Conservation (phyloP, 305 asterid species). For the Rubia peregrina region DNA sequence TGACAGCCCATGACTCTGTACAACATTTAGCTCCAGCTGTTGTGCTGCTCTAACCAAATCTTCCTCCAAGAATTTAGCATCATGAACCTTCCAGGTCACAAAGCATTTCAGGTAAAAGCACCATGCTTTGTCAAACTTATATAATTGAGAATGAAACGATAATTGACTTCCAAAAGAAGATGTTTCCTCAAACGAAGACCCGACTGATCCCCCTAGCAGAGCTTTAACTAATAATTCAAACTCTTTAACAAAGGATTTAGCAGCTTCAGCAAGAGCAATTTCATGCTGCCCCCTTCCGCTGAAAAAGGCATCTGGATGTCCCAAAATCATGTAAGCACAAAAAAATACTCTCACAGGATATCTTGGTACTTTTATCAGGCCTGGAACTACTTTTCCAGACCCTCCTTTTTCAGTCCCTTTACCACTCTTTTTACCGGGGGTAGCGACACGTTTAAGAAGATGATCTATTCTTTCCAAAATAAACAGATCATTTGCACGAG, state of each 20-base stretch:
- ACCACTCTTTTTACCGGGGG: slow-evolving; percentile 40
- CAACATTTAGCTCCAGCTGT: slow-evolving; percentile 72
- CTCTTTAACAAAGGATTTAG: slow-evolving; percentile 55
- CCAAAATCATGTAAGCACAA: slow-evolving; percentile 84
- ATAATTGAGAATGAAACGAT: slow-evolving; percentile 54
- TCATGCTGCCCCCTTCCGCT: slow-evolving; percentile 75
- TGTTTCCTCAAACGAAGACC: slow-evolving; percentile 22
- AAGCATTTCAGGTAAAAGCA: slow-evolving; percentile 79
- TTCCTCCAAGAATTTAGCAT: slow-evolving; percentile 69
- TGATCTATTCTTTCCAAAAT: slow-evolving; percentile 61
- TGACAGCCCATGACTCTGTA: slow-evolving; percentile 56
- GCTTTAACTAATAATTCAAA: slow-evolving; percentile 58
- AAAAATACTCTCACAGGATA: slow-evolving; percentile 77
- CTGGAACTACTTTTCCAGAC: slow-evolving; percentile 26
- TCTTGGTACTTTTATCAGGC: slow-evolving; percentile 43
- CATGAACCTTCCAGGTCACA: slow-evolving; percentile 88
- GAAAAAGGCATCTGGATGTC: slow-evolving; percentile 89
- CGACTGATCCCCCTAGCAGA: slow-evolving; percentile 43
- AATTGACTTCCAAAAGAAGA: not conserved
- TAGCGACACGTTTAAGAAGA: slow-evolving; percentile 69
- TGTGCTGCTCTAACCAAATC: slow-evolving; percentile 86
- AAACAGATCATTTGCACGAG: slow-evolving; percentile 27
- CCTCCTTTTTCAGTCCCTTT: slow-evolving; percentile 28
- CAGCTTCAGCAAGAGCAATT: slow-evolving; percentile 54
- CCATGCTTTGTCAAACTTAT: slow-evolving; percentile 78